phyloP scores from a whole-genome alignment of 768 basidiomycete species.

The Hirschioporus abietinus region DNA sequence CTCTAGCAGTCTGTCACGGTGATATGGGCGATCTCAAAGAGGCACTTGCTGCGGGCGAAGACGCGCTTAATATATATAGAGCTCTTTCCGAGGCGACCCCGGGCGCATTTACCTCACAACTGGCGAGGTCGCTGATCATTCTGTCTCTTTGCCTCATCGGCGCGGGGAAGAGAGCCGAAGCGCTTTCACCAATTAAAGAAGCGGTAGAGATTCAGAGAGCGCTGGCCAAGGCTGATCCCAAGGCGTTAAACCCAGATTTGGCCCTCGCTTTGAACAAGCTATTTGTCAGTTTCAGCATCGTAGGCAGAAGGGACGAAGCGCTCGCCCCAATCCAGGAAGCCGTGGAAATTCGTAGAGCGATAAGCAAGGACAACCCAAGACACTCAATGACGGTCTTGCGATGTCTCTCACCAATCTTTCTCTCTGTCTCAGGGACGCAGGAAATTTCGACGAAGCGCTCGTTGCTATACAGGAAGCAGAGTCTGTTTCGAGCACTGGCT shows the following conservation, averaged over 20 bases:
- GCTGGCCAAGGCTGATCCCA: not conserved
- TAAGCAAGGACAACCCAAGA: not conserved
- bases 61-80: not conserved
- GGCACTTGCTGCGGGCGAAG: conserved; percentile 9
- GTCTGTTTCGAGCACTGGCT: not conserved
- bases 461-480: conserved; percentile 4
- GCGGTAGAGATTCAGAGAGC: not conserved
- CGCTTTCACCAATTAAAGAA: conserved; percentile 5
- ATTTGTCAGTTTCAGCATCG: conserved; percentile 4
- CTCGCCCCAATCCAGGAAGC: conserved; percentile 8
- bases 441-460: conserved; percentile 8
- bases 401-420: conserved; percentile 7
- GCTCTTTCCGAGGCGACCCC: not conserved
- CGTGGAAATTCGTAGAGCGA: not conserved
- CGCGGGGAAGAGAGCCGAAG: conserved; percentile 7
- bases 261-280: conserved; percentile 10
- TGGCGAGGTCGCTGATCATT: conserved; percentile 6
- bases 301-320: conserved; percentile 9
- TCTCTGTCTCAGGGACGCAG: conserved; percentile 4
- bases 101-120: conserved; percentile 2
- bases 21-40: conserved; percentile 5
- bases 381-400: conserved; percentile 9
- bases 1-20: conserved; percentile 7
- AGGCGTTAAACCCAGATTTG: not conserved
- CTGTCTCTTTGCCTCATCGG: conserved; percentile 7